A percentile compares a stretch with the other conserved stretches of the same genome.
Evolutionary conservation across 352 stramenopile species (phyloP).

Genomic region (Phytophthora megakarya): DNA sequence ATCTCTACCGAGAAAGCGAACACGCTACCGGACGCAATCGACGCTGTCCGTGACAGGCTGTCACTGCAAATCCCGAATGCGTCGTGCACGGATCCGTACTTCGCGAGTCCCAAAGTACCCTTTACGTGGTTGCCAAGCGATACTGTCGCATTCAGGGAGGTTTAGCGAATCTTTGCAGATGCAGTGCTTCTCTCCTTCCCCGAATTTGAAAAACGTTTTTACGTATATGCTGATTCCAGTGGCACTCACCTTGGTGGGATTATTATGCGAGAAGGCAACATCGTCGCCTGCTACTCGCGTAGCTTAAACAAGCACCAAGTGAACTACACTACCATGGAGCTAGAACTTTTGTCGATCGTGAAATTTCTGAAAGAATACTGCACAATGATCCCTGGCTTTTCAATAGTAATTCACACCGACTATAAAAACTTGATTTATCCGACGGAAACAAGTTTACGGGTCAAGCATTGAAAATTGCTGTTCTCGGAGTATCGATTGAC

Average conservation of each 20-base stretch:
- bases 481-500: slow-evolving; percentile 1
- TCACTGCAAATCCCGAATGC: too few relatives aligned
- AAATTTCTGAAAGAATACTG: slow-evolving; percentile 7
- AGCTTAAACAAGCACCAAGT: not conserved
- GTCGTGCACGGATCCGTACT: too few relatives aligned
- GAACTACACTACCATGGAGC: slow-evolving; percentile 15
- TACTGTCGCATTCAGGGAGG: too few relatives aligned
- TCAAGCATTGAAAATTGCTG: slow-evolving; percentile 7
- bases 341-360: slow-evolving; percentile 5
- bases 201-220: not conserved
- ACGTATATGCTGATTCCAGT: not conserved
- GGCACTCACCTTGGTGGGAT: not conserved
- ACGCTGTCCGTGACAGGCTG: too few relatives aligned
- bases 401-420: slow-evolving; percentile 7
- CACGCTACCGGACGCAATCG: too few relatives aligned
- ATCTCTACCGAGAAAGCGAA: too few relatives aligned
- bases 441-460: not conserved
- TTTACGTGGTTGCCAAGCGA: too few relatives aligned
- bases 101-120: too few relatives aligned
- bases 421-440: slow-evolving; percentile 12
- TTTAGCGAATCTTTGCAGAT: too few relatives aligned
- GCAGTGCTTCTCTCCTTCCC: not conserved
- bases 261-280: not conserved
- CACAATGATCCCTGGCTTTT: slow-evolving; percentile 8
- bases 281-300: not conserved